Conservation (phyloP, 257 asterid genomes). For the Osmanthus fragrans region DNA sequence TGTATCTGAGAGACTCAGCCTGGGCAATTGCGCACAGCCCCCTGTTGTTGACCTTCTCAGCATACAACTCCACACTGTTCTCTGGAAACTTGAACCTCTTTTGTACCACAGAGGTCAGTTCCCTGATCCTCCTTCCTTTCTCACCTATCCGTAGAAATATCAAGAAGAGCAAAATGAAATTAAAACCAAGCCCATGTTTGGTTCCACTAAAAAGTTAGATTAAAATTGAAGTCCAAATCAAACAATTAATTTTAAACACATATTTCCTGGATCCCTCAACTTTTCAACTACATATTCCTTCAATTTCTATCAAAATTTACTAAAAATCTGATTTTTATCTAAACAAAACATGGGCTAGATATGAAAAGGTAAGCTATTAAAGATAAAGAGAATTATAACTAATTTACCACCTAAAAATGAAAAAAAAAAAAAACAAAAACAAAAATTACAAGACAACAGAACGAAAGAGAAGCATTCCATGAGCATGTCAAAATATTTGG, state of each 20-base stretch:
- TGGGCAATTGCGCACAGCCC: constrained; percentile 1
- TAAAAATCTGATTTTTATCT: no score
- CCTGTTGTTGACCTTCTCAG: constrained; percentile 5
- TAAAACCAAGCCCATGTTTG: not conserved
- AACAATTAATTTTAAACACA: no score
- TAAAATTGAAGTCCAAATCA: no score
- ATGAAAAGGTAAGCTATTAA: not conserved
- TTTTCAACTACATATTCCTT: no score
- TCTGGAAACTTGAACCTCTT: constrained; percentile 6
- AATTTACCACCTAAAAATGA: not conserved
- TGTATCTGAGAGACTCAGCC: constrained; percentile 8
- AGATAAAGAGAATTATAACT: not conserved
- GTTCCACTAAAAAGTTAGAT: no score
- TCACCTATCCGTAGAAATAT: not conserved
- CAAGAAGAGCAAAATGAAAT: not conserved
- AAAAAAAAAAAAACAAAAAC: no score
- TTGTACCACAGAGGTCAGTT: constrained; percentile 7
- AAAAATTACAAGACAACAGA: not conserved
- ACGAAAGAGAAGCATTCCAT: not conserved
- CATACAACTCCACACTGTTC: constrained; percentile 5
- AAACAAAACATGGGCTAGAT: no score
- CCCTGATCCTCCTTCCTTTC: constrained; percentile 12
- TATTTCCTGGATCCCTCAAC: no score
- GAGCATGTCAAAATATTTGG: not conserved
- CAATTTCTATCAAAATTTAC: no score